phyloP scores from a whole-genome alignment of 306 rosid species.

The Sesbania bispinosa region DNA sequence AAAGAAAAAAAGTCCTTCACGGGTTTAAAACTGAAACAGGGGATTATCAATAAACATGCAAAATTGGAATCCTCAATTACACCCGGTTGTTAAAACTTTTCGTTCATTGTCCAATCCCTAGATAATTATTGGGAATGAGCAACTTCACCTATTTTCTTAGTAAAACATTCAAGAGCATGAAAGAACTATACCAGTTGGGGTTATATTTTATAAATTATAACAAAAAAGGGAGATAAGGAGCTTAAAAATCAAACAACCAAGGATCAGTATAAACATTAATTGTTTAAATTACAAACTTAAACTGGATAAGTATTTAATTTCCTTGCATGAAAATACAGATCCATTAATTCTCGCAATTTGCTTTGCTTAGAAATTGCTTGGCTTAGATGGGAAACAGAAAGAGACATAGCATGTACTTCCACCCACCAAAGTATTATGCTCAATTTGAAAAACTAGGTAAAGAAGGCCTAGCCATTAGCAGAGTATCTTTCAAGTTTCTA shows the following conservation, averaged over 20 bases:
- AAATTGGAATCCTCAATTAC: neutral
- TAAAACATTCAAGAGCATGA: neutral
- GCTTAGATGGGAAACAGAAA: constrained; percentile 22
- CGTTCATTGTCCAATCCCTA: neutral
- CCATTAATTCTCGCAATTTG: neutral
- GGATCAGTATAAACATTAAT: neutral
- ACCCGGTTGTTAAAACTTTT: neutral
- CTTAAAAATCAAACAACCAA: neutral
- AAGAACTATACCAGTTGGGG: neutral
- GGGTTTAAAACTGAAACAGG: too few species aligned
- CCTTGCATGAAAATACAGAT: neutral
- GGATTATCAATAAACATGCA: neutral
- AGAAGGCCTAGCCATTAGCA: neutral
- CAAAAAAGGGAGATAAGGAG: neutral
- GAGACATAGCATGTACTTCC: constrained; percentile 15
- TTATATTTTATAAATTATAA: neutral
- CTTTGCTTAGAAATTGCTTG: neutral
- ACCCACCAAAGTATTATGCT: neutral
- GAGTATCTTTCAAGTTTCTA: neutral
- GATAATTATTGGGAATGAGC: neutral
- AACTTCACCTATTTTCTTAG: neutral
- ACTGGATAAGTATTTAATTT: neutral
- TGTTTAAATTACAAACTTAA: neutral
- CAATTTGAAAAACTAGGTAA: neutral
- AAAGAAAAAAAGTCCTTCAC: too few species aligned